These are phyloP conservation scores for Xylariaceae sp. DNA, from an alignment of 2,329 filamentous ascomycete species.

Conservation along the genomic window DNA sequence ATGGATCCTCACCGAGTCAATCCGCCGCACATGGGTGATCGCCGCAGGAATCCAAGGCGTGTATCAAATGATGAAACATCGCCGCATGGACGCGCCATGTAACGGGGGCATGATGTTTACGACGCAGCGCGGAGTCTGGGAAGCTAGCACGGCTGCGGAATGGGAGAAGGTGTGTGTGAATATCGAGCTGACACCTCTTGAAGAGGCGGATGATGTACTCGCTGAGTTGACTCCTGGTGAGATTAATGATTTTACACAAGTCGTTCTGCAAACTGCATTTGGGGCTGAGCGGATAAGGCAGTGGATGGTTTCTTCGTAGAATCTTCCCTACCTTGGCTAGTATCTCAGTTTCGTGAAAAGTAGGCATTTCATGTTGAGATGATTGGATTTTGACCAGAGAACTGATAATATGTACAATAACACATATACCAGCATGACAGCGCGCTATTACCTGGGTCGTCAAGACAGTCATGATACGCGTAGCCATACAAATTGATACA, in stretches of 20 bases:
- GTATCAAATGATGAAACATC: neutral
- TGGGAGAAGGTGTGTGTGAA: neutral
- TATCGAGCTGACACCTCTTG: neutral
- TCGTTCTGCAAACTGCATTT: neutral
- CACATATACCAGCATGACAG: conserved; percentile 4
- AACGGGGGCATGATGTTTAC: neutral
- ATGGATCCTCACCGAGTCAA: neutral
- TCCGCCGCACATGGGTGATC: neutral
- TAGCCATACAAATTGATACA: conserved; percentile 4
- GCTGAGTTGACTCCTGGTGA: neutral
- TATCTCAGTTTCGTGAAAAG: neutral
- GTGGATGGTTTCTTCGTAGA: neutral
- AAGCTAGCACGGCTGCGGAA: neutral
- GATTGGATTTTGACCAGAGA: neutral
- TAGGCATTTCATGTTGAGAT: neutral
- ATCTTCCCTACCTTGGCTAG: neutral
- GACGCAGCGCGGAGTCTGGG: neutral
- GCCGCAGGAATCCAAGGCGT: neutral
- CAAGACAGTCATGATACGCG: neutral
- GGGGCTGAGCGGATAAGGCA: neutral
- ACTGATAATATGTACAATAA: conserved; percentile 12
- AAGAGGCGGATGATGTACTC: neutral
- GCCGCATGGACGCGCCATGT: neutral
- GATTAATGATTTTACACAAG: neutral
- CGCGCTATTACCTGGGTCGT: conserved; percentile 1